Evolutionary conservation across 2,329 filamentous ascomycete genomes (phyloP).

Genomic region (Xylaria hypoxylon): DNA sequence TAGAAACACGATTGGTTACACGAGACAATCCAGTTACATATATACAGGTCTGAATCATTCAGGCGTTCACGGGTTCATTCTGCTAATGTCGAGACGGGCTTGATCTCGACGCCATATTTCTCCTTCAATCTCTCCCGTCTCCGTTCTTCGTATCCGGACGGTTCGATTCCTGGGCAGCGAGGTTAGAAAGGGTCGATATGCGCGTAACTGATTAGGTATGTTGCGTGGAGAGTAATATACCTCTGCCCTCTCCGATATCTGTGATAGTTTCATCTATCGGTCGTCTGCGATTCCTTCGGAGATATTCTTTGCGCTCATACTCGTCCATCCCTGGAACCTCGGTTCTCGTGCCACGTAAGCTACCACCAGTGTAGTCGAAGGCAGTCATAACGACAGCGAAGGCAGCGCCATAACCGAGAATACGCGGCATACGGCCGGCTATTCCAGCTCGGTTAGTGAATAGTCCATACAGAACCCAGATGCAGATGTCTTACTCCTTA

Average conservation of each 20-base stretch:
- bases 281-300: constrained; percentile 79
- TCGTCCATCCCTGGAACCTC: constrained; percentile 72
- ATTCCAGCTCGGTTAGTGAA: constrained; percentile 37
- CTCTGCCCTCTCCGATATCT: constrained; percentile 87
- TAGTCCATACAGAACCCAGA: neutral
- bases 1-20: constrained; percentile 30
- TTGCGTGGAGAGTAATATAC: constrained; percentile 55
- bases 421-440: constrained; percentile 72
- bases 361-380: constrained; percentile 73
- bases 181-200: constrained; percentile 7
- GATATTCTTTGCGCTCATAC: constrained; percentile 78
- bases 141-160: constrained; percentile 85
- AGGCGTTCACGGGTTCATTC: constrained; percentile 50
- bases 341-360: constrained; percentile 61
- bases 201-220: neutral
- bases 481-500: constrained; percentile 71
- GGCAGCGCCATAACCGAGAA: constrained; percentile 70
- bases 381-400: constrained; percentile 67
- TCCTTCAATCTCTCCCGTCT: constrained; percentile 84
- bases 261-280: constrained; percentile 83
- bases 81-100: constrained; percentile 67
- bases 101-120: constrained; percentile 88
- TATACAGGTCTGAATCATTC: constrained; percentile 42
- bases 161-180: constrained; percentile 74
- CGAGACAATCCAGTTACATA: constrained; percentile 45